Evolutionary conservation across 2,329 filamentous ascomycete genomes (phyloP).

Genomic region (Magnaporthiopsis rhizophila): DNA sequence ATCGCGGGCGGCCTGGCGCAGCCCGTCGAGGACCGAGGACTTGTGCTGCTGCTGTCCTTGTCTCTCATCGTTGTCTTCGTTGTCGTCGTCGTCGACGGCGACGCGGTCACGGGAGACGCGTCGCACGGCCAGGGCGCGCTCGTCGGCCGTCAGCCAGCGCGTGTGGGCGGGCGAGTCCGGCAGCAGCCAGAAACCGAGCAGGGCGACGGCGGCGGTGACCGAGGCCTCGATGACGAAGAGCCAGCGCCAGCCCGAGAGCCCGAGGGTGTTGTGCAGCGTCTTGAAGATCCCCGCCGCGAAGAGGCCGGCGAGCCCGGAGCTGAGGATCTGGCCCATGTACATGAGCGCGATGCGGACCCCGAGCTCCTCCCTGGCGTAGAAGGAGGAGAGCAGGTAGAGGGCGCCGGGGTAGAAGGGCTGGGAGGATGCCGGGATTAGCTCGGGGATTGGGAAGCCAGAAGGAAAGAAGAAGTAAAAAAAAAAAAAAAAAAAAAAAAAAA

Average conservation of each 20-base stretch:
- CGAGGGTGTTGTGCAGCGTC: constrained; percentile 45
- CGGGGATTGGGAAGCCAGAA: too few species aligned
- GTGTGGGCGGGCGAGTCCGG: constrained; percentile 51
- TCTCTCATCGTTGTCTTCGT: too few species aligned
- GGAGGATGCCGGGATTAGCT: too few species aligned
- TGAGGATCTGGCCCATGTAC: constrained; percentile 34
- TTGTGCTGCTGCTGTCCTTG: not conserved
- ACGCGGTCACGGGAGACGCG: constrained; percentile 2
- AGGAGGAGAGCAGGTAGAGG: constrained; percentile 12
- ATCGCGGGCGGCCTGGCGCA: not conserved
- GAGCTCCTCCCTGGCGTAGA: constrained; percentile 10
- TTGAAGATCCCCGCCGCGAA: constrained; percentile 53
- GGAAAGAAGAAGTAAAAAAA: too few species aligned
- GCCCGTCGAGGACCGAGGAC: not conserved
- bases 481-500: too few species aligned
- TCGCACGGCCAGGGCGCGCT: constrained; percentile 32
- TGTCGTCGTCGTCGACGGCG: too few species aligned
- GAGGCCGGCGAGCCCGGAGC: constrained; percentile 57
- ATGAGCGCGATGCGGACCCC: constrained; percentile 9
- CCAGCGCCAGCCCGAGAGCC: constrained; percentile 39
- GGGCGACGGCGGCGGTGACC: constrained; percentile 54
- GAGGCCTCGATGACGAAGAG: constrained; percentile 63
- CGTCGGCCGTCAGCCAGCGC: constrained; percentile 34
- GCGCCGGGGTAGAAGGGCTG: constrained; percentile 14
- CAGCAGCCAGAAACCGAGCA: constrained; percentile 28